These are phyloP conservation scores for Lablab purpureus DNA, from an alignment of 306 rosid genomes.

Conservation along the genomic window DNA sequence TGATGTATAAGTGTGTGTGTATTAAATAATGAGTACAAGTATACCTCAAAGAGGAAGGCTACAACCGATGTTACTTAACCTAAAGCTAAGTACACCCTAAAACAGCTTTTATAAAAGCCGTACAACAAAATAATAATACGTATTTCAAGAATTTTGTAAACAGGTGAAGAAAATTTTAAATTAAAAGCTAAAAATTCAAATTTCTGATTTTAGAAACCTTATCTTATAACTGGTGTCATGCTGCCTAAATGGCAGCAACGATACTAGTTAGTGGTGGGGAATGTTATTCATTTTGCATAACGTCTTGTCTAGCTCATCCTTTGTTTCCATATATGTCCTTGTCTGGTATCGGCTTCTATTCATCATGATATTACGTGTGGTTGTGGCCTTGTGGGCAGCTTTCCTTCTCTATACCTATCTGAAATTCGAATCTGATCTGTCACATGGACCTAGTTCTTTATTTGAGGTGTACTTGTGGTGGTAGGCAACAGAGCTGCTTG, in stretches of 20 bases:
- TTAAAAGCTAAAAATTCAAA: neutral
- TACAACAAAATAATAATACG: no score
- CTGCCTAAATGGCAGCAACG: slow-evolving; percentile 2
- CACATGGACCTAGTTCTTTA: slow-evolving; percentile 48
- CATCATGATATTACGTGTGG: neutral
- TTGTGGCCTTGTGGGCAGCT: slow-evolving; percentile 36
- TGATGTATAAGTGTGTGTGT: no score
- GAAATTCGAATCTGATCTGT: slow-evolving; percentile 37
- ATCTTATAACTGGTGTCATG: neutral
- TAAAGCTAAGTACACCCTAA: no score
- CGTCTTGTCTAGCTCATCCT: slow-evolving; percentile 12
- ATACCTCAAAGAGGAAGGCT: no score
- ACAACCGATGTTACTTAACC: no score
- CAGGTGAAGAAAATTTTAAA: neutral
- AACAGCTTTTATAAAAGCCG: no score
- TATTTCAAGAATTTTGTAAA: neutral
- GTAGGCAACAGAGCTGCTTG: slow-evolving; percentile 94
- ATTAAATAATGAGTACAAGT: no score
- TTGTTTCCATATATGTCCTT: slow-evolving; percentile 13
- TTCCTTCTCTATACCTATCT: neutral
- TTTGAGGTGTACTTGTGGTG: slow-evolving; percentile 50
- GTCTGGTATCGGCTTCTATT: neutral
- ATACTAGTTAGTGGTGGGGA: slow-evolving; percentile 15
- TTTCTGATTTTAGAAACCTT: neutral
- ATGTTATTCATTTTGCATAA: slow-evolving; percentile 4